These are phyloP conservation scores for Leccinum sublutescens DNA, from an alignment of 768 basidiomycete genomes.

Conservation along the genomic window DNA sequence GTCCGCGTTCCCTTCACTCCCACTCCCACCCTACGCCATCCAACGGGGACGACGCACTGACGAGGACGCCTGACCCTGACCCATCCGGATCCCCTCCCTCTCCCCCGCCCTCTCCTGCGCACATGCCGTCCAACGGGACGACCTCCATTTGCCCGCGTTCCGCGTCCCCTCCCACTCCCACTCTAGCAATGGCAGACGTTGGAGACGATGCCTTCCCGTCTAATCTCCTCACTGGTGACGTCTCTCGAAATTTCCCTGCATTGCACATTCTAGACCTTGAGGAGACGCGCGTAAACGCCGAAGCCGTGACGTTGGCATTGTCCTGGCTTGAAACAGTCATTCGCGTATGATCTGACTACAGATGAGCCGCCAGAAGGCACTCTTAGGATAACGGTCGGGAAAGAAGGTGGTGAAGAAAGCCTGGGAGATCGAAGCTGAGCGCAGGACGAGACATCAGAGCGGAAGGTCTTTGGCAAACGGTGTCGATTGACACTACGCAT, in stretches of 20 bases:
- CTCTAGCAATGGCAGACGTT: conserved; percentile 54
- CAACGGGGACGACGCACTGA: no score
- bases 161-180: no score
- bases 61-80: no score
- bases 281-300: conserved; percentile 56
- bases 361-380: conserved; percentile 55
- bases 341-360: conserved; percentile 54
- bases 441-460: conserved; percentile 41
- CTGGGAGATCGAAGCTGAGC: conserved; percentile 79
- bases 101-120: no score
- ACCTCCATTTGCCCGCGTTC: no score
- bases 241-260: conserved; percentile 43
- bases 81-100: no score
- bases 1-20: no score
- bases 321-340: conserved; percentile 43
- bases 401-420: conserved; percentile 69
- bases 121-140: no score
- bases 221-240: conserved; percentile 14
- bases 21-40: no score
- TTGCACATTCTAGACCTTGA: conserved; percentile 63
- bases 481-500: neutral
- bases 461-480: conserved; percentile 32
- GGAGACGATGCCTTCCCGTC: conserved; percentile 57
- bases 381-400: conserved; percentile 57
- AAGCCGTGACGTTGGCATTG: conserved; percentile 46